Conservation (phyloP, 2,329 filamentous ascomycete genomes). For the Truncatella angustata region DNA sequence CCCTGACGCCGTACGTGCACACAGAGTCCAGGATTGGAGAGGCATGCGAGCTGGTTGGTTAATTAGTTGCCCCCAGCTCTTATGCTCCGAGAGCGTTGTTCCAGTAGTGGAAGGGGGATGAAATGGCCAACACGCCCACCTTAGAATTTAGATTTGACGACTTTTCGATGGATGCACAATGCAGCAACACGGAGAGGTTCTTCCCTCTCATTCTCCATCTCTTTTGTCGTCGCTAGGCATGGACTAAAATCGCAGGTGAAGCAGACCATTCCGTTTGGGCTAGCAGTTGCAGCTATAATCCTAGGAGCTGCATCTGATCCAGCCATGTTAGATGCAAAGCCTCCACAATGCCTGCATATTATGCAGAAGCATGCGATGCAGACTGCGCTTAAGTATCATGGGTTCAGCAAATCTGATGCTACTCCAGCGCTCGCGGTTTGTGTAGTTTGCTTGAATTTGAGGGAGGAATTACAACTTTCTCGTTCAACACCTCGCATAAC, state of each 20-base stretch:
- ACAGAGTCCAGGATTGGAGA: background rate
- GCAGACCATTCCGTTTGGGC: conserved; percentile 25
- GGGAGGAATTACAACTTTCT: too few species aligned
- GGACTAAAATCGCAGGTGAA: conserved; percentile 8
- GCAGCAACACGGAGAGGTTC: too few species aligned
- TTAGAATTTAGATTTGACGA: background rate
- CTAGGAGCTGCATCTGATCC: conserved; percentile 9
- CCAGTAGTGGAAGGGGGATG: background rate
- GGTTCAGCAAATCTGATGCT: too few species aligned
- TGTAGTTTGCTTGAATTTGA: too few species aligned
- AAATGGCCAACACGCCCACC: background rate
- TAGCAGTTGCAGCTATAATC: conserved; percentile 23
- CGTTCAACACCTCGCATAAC: too few species aligned
- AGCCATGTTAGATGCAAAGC: conserved; percentile 4
- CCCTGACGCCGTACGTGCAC: background rate
- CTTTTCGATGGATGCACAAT: too few species aligned
- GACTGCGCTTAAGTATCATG: conserved; percentile 1
- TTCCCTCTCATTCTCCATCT: too few species aligned
- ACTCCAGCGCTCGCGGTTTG: too few species aligned
- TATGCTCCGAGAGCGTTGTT: background rate
- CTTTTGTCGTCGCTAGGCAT: background rate
- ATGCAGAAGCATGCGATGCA: conserved; percentile 10
- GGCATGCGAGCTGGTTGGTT: background rate
- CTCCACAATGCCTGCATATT: background rate
- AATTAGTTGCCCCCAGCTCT: background rate